Percentiles rank a stretch among this genome's conserved stretches.
These are phyloP conservation scores for Cephaloascus albidus DNA, from an alignment of 805 yeast species.

Conservation along the genomic window DNA sequence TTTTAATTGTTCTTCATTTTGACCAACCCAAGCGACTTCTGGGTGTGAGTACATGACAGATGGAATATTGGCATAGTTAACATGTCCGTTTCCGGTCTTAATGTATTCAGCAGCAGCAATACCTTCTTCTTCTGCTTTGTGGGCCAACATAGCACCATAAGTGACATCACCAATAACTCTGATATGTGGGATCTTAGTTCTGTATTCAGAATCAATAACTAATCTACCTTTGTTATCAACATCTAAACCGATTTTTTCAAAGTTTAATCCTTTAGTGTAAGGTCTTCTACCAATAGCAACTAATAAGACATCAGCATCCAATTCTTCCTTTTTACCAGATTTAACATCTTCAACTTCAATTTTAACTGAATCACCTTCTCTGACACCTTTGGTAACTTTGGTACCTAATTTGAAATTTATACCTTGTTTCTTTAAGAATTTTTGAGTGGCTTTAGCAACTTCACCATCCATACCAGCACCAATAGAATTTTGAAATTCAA, in stretches of 20 bases:
- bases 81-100: conserved; percentile 93
- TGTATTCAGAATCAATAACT: conserved; percentile 88
- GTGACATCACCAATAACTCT: conserved; percentile 98
- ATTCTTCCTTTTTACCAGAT: conserved; percentile 65
- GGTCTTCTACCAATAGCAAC: conserved; percentile 99
- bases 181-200: conserved; percentile 86
- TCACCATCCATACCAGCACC: conserved; percentile 99
- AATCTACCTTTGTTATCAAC: conserved; percentile 87
- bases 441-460: conserved; percentile 84
- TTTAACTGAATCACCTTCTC: conserved; percentile 83
- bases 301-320: conserved; percentile 87
- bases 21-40: conserved; percentile 99
- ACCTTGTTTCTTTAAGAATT: conserved; percentile 90
- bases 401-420: conserved; percentile 87
- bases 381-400: conserved; percentile 78
- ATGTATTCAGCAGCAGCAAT: conserved; percentile 96
- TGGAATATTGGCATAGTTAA: conserved; percentile 95
- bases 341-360: conserved; percentile 86
- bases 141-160: conserved; percentile 98
- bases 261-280: conserved; percentile 79
- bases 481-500: conserved; percentile 83
- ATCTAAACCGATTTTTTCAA: conserved; percentile 85
- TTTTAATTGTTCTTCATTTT: conserved; percentile 89
- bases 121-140: conserved; percentile 99
- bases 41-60: conserved; percentile 99